Evolutionary conservation across 2,329 filamentous ascomycete genomes (phyloP), one percentile per base, ranked within the genome.

Genomic region (Fusarium piperis): DNA sequence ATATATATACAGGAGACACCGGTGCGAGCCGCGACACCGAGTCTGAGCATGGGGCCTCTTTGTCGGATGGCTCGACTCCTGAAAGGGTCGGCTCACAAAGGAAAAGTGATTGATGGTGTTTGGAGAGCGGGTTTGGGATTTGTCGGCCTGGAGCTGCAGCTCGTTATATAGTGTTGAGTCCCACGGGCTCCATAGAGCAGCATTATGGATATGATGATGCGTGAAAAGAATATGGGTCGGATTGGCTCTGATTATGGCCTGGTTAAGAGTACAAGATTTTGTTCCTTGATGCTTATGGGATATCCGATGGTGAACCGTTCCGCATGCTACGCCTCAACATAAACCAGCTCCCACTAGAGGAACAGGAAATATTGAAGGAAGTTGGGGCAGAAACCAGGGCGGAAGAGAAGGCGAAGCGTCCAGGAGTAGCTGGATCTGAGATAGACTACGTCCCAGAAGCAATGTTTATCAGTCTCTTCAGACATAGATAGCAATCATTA

Each of bases 391-490:
- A 81, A 67, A 86, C 74, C 16, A 78, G 73, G 39, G 55, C 70
- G 59, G 76, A 74, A 33, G 76, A 77, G 62, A 78, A 77, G 39
- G 53, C 71, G 8, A 67, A 67, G 7, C 69, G 67, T 16, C 65
- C 71, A 5, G 55, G 65, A 6, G 26, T 62, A 8, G 59, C 68
- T 12, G 78, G 78, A 30, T 66, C 68, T 2, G 79, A 81, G 56
- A 74, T 81, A 48, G 82, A 84, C 65, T 79, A 79, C 59, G 90
- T 89, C 1, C 88, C 89, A 38, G 82, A 82, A 13, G 76, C 78
- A 23, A 44, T 3, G 20, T 9, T 44, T 10, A 23, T 23, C 20
- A 23, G 20, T 23, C 39, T 23, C 39, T 44, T 15, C 20, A 16
- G 15, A 44, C 8, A 44, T 16, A 15, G 13, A 13, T 15, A 15